Base-by-base conservation (phyloP, 495 filamentous ascomycete species). In the Rhypophila decipiens region DNA sequence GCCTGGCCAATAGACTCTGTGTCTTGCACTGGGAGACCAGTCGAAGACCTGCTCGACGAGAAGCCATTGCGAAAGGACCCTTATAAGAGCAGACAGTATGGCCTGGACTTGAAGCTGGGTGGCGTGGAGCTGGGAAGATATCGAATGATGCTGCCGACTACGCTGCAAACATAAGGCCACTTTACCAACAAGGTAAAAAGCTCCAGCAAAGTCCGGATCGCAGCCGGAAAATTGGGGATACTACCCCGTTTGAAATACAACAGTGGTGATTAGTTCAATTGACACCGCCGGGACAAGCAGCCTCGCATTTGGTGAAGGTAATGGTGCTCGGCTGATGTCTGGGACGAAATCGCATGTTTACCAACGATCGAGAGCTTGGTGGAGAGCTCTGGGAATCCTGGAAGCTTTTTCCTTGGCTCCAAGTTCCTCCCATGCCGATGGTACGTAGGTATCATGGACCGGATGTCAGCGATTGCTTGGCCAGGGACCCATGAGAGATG, bases 131-230 rank as follows among this genome's bases (percentile, higher is more conserved):
- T 39, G 47, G 53, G 31, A 12, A 41, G 40, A 24, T 18, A 59
- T 61, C 55, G 53, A 46, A 35, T 41, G 58, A 58, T 61, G 49
- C 46, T n/a, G n/a, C n/a, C n/a, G n/a, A n/a, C n/a, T 44, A 24
- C 36, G 20, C 49, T 43, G 49, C 49, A 41, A 42, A 44, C 53
- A 64, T 64, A 42, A 64, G 61, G 37, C 61, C 61, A 64, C 58
- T 53, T 61, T 55, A 46, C 45, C 35, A 35, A 42, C 35, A 4
- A 27, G 19, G 29, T n/a, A n/a, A n/a, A 19, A 12, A 42, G 40
- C 24, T 54, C 21, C 13, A 40, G 47, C 31, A 24, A 23, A 20
- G n/a, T n/a, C 44, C 50, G 53, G 50, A 40, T 17, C 24, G 47
- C 46, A 33, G n/a, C 44, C 45, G 51, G 29, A 34, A 13, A 7